phyloP scores from a whole-genome alignment of 2,329 filamentous ascomycete species.

The Bretziella fagacearum region DNA sequence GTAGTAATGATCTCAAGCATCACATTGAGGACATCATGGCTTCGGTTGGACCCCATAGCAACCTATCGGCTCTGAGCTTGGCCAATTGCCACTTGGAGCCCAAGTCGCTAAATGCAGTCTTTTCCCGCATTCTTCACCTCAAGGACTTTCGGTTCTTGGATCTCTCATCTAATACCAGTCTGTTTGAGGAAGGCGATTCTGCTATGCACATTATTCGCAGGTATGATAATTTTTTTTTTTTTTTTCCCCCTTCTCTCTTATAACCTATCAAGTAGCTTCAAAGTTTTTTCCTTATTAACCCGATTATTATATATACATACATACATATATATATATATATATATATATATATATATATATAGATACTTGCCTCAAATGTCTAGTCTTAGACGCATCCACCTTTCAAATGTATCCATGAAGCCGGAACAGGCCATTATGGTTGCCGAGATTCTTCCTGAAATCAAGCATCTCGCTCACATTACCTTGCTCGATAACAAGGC shows the following conservation, averaged over 20 bases:
- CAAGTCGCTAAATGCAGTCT: constrained; percentile 51
- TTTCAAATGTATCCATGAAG: constrained; percentile 68
- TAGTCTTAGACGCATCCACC: constrained; percentile 65
- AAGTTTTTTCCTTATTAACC: too few species aligned
- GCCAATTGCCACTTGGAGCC: constrained; percentile 71
- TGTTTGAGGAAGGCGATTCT: constrained; percentile 60
- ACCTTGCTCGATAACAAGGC: constrained; percentile 70
- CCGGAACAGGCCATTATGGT: constrained; percentile 81
- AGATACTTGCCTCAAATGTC: constrained; percentile 65
- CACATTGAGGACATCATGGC: constrained; percentile 39
- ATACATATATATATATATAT: too few species aligned
- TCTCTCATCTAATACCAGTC: constrained; percentile 68
- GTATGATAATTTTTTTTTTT: constrained; percentile 25
- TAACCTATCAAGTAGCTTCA: too few species aligned
- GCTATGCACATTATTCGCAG: constrained; percentile 60
- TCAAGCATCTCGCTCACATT: constrained; percentile 64
- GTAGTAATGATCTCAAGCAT: constrained; percentile 57
- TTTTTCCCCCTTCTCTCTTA: constrained; percentile 1
- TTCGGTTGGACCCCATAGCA: constrained; percentile 27
- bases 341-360: neutral
- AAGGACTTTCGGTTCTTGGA: constrained; percentile 74
- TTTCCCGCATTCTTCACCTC: constrained; percentile 56
- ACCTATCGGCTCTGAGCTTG: constrained; percentile 49
- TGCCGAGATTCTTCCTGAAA: constrained; percentile 78
- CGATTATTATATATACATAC: too few species aligned